A percentile compares a stretch with the other conserved stretches of the same genome.
phyloP scores from a whole-genome alignment of 495 filamentous ascomycete species.

The Neurospora sp. region DNA sequence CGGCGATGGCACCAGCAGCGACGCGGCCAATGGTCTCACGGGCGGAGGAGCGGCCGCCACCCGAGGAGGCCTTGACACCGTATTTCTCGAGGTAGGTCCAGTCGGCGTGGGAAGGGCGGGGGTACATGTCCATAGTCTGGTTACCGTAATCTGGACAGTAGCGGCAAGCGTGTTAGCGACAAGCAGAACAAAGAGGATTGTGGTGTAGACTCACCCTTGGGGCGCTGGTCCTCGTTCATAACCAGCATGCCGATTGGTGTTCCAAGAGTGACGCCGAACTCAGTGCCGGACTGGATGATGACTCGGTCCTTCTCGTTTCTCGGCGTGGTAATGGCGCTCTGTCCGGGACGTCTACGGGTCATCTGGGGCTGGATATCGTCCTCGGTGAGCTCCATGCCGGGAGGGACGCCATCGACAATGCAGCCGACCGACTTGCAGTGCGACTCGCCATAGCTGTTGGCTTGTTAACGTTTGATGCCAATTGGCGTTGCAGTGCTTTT shows the following conservation, averaged over 20 bases:
- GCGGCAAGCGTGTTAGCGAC: neutral
- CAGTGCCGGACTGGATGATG: constrained; percentile 87
- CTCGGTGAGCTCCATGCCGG: constrained; percentile 81
- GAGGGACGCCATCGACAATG: constrained; percentile 81
- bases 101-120: constrained; percentile 88
- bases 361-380: constrained; percentile 91
- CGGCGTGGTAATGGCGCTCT: constrained; percentile 83
- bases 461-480: constrained; percentile 9
- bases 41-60: constrained; percentile 85
- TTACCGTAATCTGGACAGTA: constrained; percentile 61
- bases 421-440: constrained; percentile 86
- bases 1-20: constrained; percentile 88
- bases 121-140: constrained; percentile 85
- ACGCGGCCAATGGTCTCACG: constrained; percentile 92
- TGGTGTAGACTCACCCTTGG: constrained; percentile 40
- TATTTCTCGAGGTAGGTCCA: constrained; percentile 98
- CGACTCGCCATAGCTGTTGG: constrained; percentile 70
- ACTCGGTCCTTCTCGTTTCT: constrained; percentile 88
- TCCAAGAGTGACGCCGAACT: constrained; percentile 84
- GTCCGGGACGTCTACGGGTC: constrained; percentile 82
- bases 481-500: neutral
- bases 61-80: constrained; percentile 85
- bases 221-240: constrained; percentile 84
- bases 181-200: neutral
- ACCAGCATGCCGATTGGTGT: constrained; percentile 87